Percentiles rank a stretch among this genome's conserved stretches.
Conservation (phyloP, 805 yeast species). For the Zygoascus biomembranicola region DNA sequence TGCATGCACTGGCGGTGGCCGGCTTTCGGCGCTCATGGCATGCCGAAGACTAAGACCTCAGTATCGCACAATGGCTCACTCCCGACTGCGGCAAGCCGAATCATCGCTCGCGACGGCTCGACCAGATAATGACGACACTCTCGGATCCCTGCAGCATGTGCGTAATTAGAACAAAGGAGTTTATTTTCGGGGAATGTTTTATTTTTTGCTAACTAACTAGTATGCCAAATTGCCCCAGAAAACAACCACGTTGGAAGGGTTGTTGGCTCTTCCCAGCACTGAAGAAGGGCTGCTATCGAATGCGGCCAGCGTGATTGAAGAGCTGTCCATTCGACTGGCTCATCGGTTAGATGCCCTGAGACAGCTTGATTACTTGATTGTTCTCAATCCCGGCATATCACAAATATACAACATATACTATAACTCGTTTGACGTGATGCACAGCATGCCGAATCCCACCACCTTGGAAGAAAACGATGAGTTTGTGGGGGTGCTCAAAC, state of each 20-base stretch:
- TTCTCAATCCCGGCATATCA: constrained; percentile 80
- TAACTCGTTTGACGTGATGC: constrained; percentile 50
- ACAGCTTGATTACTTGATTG: constrained; percentile 71
- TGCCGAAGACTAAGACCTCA: not conserved
- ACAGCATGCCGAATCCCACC: constrained; percentile 35
- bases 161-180: not conserved
- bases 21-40: not conserved
- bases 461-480: constrained; percentile 45
- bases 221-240: not conserved
- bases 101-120: not conserved
- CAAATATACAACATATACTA: constrained; percentile 67
- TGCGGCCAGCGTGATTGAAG: constrained; percentile 16
- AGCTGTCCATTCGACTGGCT: constrained; percentile 36
- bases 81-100: not conserved
- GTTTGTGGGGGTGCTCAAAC: constrained; percentile 45
- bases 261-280: constrained; percentile 6
- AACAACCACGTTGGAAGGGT: constrained; percentile 5
- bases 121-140: not conserved
- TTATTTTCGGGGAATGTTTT: not conserved
- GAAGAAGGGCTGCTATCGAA: constrained; percentile 23
- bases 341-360: constrained; percentile 63
- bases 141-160: not conserved
- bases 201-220: not conserved
- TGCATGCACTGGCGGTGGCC: not conserved
- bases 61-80: not conserved